These are phyloP conservation scores for Oryza glumipatula DNA, from an alignment of 176 grass and related monocot genomes.

Conservation along the genomic window DNA sequence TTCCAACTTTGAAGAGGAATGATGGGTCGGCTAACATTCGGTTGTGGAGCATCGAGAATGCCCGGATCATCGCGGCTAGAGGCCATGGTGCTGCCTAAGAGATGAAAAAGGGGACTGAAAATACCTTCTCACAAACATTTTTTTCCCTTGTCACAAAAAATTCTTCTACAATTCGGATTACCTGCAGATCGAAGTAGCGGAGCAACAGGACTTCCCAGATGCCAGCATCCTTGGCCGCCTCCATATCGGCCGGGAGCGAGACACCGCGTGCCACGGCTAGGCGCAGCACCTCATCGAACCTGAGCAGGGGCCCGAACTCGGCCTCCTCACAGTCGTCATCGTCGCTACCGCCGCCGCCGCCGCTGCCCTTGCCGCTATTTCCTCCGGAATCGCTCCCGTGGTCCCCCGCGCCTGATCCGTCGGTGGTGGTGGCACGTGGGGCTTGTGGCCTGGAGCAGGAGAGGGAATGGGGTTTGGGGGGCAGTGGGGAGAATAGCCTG, in stretches of 20 bases:
- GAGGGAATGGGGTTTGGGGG: constrained; percentile 28
- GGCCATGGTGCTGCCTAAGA: constrained; percentile 72
- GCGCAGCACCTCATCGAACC: constrained; percentile 73
- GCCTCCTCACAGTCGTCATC: constrained; percentile 57
- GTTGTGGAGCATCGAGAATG: constrained; percentile 75
- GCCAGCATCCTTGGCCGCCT: constrained; percentile 65
- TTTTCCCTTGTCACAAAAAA: neutral
- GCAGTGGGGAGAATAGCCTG: constrained; percentile 27
- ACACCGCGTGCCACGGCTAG: constrained; percentile 67
- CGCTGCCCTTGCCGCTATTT: constrained; percentile 28
- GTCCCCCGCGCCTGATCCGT: constrained; percentile 39
- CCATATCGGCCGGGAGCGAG: constrained; percentile 73
- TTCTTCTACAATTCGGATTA: constrained; percentile 12
- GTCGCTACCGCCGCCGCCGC: neutral
- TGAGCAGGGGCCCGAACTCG: constrained; percentile 80
- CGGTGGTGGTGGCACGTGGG: constrained; percentile 30
- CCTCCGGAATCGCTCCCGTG: constrained; percentile 24
- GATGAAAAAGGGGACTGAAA: constrained; percentile 31
- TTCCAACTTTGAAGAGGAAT: constrained; percentile 98
- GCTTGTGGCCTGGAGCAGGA: constrained; percentile 42
- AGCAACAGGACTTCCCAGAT: constrained; percentile 72
- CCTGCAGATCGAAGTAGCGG: constrained; percentile 93
- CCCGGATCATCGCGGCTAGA: constrained; percentile 59
- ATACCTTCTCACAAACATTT: no score
- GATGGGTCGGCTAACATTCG: constrained; percentile 93